Conservation (phyloP, 768 basidiomycete species). For the Mycena alexandri region DNA sequence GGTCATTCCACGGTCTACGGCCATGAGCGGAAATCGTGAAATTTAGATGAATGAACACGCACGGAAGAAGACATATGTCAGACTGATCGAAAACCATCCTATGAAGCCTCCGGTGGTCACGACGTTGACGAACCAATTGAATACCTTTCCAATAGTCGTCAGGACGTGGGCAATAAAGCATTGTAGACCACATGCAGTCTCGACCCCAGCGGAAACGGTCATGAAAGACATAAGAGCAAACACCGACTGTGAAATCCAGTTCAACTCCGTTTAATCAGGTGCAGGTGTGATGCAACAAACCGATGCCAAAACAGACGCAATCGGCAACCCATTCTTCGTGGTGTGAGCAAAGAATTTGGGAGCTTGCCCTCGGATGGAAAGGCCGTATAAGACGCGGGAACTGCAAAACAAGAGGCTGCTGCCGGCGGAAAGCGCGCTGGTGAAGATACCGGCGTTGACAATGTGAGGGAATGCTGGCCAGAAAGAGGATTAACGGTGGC, state of each 20-base stretch:
- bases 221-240: conserved; percentile 72
- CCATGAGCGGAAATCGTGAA: conserved; percentile 5
- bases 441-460: conserved; percentile 80
- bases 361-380: conserved; percentile 65
- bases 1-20: conserved; percentile 68
- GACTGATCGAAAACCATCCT: conserved; percentile 74
- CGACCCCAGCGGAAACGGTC: conserved; percentile 68
- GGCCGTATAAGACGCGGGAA: conserved; percentile 66
- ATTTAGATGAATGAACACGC: conserved; percentile 40
- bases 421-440: conserved; percentile 79
- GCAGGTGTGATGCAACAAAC: conserved; percentile 42
- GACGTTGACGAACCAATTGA: conserved; percentile 56
- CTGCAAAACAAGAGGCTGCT: conserved; percentile 74
- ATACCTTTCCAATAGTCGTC: conserved; percentile 15
- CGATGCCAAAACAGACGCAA: conserved; percentile 51
- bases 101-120: conserved; percentile 77
- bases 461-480: conserved; percentile 68
- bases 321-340: conserved; percentile 63
- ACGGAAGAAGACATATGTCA: conserved; percentile 83
- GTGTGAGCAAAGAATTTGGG: conserved; percentile 58
- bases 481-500: background rate
- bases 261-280: conserved; percentile 51
- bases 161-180: background rate
- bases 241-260: conserved; percentile 44
- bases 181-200: conserved; percentile 54